These are phyloP conservation scores for Cnidoscolus chayamansa DNA, from an alignment of 441 rosid species.

Conservation along the genomic window DNA sequence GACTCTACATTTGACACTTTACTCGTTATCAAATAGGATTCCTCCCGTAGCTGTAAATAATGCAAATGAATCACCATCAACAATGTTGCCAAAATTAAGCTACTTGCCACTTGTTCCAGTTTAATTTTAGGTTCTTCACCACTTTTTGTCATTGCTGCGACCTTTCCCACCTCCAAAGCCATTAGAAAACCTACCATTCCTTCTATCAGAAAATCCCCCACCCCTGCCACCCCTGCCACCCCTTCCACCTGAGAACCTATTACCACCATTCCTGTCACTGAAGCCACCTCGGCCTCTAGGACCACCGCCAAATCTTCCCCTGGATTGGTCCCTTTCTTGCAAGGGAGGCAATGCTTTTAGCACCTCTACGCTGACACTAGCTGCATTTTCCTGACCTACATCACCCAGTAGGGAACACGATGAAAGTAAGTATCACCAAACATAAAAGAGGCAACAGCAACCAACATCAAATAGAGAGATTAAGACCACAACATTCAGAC, in stretches of 20 bases:
- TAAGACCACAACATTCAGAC: background rate
- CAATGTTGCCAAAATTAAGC: background rate
- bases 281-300: slow-evolving; percentile 41
- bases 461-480: background rate
- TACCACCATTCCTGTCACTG: slow-evolving; percentile 33
- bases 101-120: slow-evolving; percentile 33
- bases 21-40: slow-evolving; percentile 20
- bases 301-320: slow-evolving; percentile 53
- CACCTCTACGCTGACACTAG: slow-evolving; percentile 58
- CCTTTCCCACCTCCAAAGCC: slow-evolving; percentile 39
- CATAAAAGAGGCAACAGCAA: background rate
- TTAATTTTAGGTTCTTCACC: too few species aligned
- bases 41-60: background rate
- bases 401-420: background rate
- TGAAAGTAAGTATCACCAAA: background rate
- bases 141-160: slow-evolving; percentile 20
- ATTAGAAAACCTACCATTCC: slow-evolving; percentile 20
- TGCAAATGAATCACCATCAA: background rate
- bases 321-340: slow-evolving; percentile 65
- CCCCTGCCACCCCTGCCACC: slow-evolving; percentile 50
- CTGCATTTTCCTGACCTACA: slow-evolving; percentile 66
- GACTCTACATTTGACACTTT: slow-evolving; percentile 9
- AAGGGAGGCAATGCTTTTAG: slow-evolving; percentile 65
- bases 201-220: slow-evolving; percentile 41
- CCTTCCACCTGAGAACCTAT: slow-evolving; percentile 41